Evolutionary conservation across 2,329 filamentous ascomycete species (phyloP).

Genomic region (Colletotrichum sp.): DNA sequence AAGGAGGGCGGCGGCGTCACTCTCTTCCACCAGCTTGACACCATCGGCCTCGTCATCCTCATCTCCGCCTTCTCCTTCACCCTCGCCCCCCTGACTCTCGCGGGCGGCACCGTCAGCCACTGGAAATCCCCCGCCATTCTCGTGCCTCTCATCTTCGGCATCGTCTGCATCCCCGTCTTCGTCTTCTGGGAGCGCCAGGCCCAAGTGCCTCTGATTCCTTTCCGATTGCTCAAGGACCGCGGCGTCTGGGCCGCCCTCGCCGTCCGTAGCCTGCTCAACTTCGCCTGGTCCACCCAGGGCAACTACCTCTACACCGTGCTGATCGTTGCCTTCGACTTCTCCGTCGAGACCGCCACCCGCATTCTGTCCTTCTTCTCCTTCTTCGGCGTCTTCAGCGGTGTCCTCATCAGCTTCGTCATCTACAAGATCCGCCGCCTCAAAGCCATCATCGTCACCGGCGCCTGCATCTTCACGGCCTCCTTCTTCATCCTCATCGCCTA

Average conservation of each 20-base stretch:
- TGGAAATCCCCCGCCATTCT: slow-evolving; percentile 59
- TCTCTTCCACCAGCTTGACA: slow-evolving; percentile 63
- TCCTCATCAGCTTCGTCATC: slow-evolving; percentile 56
- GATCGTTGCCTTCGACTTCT: slow-evolving; percentile 62
- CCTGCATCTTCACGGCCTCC: slow-evolving; percentile 58
- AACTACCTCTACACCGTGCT: slow-evolving; percentile 67
- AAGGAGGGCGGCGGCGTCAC: slow-evolving; percentile 37
- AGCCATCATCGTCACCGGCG: slow-evolving; percentile 62
- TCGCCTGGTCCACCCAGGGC: slow-evolving; percentile 62
- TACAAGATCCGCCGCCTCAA: slow-evolving; percentile 59
- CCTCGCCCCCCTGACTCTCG: slow-evolving; percentile 58
- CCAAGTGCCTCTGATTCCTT: slow-evolving; percentile 59
- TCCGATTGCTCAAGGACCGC: slow-evolving; percentile 62
- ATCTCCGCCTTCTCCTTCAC: slow-evolving; percentile 52
- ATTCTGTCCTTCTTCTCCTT: slow-evolving; percentile 61
- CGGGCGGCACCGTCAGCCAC: slow-evolving; percentile 49
- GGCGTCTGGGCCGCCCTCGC: slow-evolving; percentile 65
- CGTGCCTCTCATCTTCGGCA: slow-evolving; percentile 54
- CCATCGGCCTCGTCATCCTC: slow-evolving; percentile 51
- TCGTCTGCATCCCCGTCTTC: slow-evolving; percentile 53
- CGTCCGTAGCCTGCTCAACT: slow-evolving; percentile 54
- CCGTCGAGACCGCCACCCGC: slow-evolving; percentile 57
- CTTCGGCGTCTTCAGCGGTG: slow-evolving; percentile 59
- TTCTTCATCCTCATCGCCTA: slow-evolving; percentile 62
- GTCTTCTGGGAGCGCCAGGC: slow-evolving; percentile 58